Evolutionary conservation across 768 basidiomycete genomes (phyloP).

Genomic region (Phlebiopsis gigantea): DNA sequence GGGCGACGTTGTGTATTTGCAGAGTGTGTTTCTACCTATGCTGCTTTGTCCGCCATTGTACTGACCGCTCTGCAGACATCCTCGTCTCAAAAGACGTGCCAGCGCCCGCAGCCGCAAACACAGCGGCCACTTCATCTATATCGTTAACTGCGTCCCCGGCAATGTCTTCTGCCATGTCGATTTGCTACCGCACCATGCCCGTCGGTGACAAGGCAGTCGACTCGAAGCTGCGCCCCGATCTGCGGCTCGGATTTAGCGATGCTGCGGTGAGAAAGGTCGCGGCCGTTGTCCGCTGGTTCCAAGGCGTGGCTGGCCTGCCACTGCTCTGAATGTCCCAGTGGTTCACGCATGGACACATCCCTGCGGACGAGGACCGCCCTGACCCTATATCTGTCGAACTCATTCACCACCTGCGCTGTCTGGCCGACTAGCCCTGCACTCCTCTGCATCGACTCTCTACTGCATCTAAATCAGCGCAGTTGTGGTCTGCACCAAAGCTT

Average conservation of each 20-base stretch:
- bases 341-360: too few relatives aligned
- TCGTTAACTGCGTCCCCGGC: slow-evolving; percentile 65
- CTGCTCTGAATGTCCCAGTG: too few relatives aligned
- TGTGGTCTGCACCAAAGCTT: too few relatives aligned
- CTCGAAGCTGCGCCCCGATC: slow-evolving; percentile 59
- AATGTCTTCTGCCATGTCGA: slow-evolving; percentile 52
- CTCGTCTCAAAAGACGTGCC: slow-evolving; percentile 8
- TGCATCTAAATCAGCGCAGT: too few relatives aligned
- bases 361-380: too few relatives aligned
- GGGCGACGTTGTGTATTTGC: slow-evolving; percentile 67
- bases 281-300: slow-evolving; percentile 64
- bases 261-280: slow-evolving; percentile 64
- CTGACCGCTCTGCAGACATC: slow-evolving; percentile 4
- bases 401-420: too few relatives aligned
- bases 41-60: neutral
- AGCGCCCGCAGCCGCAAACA: slow-evolving; percentile 24
- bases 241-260: slow-evolving; percentile 66
- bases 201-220: slow-evolving; percentile 46
- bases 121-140: slow-evolving; percentile 28
- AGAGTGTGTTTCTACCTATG: slow-evolving; percentile 41
- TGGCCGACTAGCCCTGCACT: too few relatives aligned
- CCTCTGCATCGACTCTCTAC: too few relatives aligned
- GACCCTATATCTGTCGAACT: too few relatives aligned
- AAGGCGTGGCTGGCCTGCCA: slow-evolving; percentile 60
- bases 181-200: slow-evolving; percentile 80